A percentile compares a stretch with the other conserved stretches of the same genome.
These are phyloP conservation scores for Leavenworthia alabamica DNA, from an alignment of 345 rosid genomes.

Conservation along the genomic window DNA sequence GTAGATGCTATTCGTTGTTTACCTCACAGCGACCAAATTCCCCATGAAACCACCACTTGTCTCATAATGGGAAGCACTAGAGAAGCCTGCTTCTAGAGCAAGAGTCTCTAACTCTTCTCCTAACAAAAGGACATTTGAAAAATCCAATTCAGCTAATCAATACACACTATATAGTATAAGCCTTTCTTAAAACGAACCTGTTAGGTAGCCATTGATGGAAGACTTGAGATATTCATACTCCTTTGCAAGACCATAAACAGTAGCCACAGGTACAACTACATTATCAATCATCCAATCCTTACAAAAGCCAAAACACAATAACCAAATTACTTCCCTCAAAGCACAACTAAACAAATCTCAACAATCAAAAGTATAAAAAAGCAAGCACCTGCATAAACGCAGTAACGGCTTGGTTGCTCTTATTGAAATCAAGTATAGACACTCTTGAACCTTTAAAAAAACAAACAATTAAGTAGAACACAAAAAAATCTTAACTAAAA, in stretches of 20 bases:
- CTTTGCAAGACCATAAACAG: slow-evolving; percentile 55
- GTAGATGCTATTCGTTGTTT: slow-evolving; percentile 8
- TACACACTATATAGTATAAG: neutral
- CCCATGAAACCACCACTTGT: slow-evolving; percentile 82
- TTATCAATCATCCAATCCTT: slow-evolving; percentile 87
- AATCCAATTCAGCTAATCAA: neutral
- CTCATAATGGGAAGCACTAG: slow-evolving; percentile 56
- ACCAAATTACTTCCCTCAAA: slow-evolving; percentile 4
- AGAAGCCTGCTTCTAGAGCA: slow-evolving; percentile 71
- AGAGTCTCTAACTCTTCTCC: slow-evolving; percentile 76
- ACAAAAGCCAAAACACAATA: neutral
- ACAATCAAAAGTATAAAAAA: neutral
- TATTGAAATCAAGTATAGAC: slow-evolving; percentile 80
- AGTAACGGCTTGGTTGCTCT: slow-evolving; percentile 45
- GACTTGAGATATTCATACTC: slow-evolving; percentile 73
- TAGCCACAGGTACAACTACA: slow-evolving; percentile 75
- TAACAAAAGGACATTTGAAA: slow-evolving; percentile 18
- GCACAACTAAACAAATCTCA: neutral
- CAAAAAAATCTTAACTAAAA: neutral
- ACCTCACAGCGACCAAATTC: slow-evolving; percentile 59
- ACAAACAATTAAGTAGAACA: neutral
- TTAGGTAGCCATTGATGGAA: slow-evolving; percentile 64
- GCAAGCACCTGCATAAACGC: slow-evolving; percentile 59
- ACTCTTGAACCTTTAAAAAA: slow-evolving; percentile 48
- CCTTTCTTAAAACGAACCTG: slow-evolving; percentile 50